phyloP scores from a whole-genome alignment of 2,329 filamentous ascomycete species.

The Fusarium transvaalense region DNA sequence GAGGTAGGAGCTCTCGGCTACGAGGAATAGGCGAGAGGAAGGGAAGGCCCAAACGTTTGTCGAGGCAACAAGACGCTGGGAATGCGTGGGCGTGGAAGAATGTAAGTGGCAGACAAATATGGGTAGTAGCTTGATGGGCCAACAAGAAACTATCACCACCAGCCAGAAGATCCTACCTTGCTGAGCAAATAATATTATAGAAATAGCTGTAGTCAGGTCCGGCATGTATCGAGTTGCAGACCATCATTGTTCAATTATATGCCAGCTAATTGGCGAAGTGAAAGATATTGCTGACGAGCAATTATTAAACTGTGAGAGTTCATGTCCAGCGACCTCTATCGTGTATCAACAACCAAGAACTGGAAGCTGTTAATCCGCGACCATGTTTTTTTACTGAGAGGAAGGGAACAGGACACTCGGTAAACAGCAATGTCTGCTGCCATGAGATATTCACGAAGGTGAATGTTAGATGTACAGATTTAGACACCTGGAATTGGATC shows the following conservation, averaged over 20 bases:
- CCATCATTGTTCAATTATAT: background rate
- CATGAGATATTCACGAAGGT: background rate
- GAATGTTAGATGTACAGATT: background rate
- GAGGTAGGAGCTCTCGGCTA: slow-evolving; percentile 11
- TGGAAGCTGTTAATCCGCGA: background rate
- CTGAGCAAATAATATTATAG: background rate
- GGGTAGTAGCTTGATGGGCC: background rate
- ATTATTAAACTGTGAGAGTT: background rate
- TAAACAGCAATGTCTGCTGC: background rate
- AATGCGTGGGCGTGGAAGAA: background rate
- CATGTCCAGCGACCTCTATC: background rate
- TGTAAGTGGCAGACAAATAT: background rate
- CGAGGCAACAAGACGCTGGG: background rate
- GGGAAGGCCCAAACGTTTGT: background rate
- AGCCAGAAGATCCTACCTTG: background rate
- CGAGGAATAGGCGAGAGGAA: background rate
- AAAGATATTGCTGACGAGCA: background rate
- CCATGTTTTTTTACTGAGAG: background rate
- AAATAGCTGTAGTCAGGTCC: background rate
- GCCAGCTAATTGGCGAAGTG: background rate
- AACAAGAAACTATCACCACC: background rate
- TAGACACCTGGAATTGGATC: background rate
- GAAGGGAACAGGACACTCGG: background rate
- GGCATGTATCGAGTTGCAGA: background rate
- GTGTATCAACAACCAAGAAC: background rate